Evolutionary conservation across 2,329 filamentous ascomycete genomes (phyloP), one percentile per base, ranked within the genome.

Genomic region (Aciculosporium take): DNA sequence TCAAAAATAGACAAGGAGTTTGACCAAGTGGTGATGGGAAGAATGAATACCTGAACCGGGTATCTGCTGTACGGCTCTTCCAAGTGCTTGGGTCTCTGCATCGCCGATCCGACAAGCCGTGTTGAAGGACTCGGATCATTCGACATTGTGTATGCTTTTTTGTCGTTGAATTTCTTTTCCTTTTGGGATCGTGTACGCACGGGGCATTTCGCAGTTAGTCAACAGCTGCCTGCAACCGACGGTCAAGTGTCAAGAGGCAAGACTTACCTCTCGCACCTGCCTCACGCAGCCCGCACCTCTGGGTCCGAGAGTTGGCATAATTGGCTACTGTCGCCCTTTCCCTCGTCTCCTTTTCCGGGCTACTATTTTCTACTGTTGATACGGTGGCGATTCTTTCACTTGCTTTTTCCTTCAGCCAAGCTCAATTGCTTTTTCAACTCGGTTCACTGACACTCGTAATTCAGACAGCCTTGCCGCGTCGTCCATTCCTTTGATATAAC

Each of bases 401-500:
- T 10, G 21, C 36, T 34, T n/a, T 23, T 23, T n/a, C n/a, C n/a
- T n/a, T 28, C n/a, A 8, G n/a, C 24, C 21, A 25, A 39, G 27
- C 18, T 31, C 8, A 13, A 13, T 35, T 15, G 5, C 24, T 15
- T 15, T 21, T 4, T 24, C 13, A 17, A 21, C 20, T 20, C n/a
- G 12, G 36, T 30, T 15, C 42, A 41, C 48, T 52, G 37, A 52
- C 51, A 46, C 41, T 43, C 42, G 7, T 40, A 39, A 46, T 44
- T 35, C 46, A 63, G 58, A 60, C 51, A 50, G 59, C 55, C 45
- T 55, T 43, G 49, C 54, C 51, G 56, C 53, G 52, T 60, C 59
- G 54, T 59, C 55, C 55, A 47, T 44, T 60, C 57, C 48, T 58
- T 61, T 36, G 34, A 34, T 21, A 23, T 31, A 24, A 33, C 27